A percentile compares a stretch with the other conserved stretches of the same genome.
These are phyloP conservation scores for Hyphopichia homilentoma DNA, from an alignment of 805 yeast genomes.

Conservation along the genomic window DNA sequence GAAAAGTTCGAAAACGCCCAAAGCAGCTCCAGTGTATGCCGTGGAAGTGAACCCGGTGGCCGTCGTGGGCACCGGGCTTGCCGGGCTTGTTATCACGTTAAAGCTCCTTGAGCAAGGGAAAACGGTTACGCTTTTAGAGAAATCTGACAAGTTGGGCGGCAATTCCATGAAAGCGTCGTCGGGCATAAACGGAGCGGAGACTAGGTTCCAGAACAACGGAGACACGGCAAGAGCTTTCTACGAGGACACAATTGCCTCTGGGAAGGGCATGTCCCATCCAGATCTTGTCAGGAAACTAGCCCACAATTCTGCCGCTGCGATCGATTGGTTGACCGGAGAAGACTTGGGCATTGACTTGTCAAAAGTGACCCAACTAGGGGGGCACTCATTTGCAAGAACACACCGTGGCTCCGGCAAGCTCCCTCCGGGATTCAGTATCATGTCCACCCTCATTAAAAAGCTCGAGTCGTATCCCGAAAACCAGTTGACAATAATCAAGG, in stretches of 20 bases:
- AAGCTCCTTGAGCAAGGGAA: slow-evolving; percentile 32
- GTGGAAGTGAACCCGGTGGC: slow-evolving; percentile 21
- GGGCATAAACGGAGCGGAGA: slow-evolving; percentile 49
- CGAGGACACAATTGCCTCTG: slow-evolving; percentile 30
- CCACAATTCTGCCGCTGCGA: slow-evolving; percentile 24
- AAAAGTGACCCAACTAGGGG: slow-evolving; percentile 33
- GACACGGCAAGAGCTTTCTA: slow-evolving; percentile 27
- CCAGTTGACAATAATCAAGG: slow-evolving; percentile 11
- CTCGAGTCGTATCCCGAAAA: slow-evolving; percentile 27
- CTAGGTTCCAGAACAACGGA: slow-evolving; percentile 19
- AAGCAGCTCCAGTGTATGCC: too few species aligned
- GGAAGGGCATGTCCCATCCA: slow-evolving; percentile 23
- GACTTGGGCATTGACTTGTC: slow-evolving; percentile 25
- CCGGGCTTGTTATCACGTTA: slow-evolving; percentile 48
- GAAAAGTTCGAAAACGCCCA: too few species aligned
- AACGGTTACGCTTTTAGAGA: slow-evolving; percentile 47
- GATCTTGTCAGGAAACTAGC: slow-evolving; percentile 23
- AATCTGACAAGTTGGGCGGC: slow-evolving; percentile 49
- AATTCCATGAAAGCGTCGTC: slow-evolving; percentile 61
- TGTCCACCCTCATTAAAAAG: slow-evolving; percentile 40
- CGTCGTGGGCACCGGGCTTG: slow-evolving; percentile 55
- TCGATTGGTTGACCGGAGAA: slow-evolving; percentile 28
- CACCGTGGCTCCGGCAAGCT: slow-evolving; percentile 39
- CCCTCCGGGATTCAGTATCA: slow-evolving; percentile 60
- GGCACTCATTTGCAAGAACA: slow-evolving; percentile 38